phyloP scores from a whole-genome alignment of 2,329 filamentous ascomycete genomes.

The Trichophyton simii region DNA sequence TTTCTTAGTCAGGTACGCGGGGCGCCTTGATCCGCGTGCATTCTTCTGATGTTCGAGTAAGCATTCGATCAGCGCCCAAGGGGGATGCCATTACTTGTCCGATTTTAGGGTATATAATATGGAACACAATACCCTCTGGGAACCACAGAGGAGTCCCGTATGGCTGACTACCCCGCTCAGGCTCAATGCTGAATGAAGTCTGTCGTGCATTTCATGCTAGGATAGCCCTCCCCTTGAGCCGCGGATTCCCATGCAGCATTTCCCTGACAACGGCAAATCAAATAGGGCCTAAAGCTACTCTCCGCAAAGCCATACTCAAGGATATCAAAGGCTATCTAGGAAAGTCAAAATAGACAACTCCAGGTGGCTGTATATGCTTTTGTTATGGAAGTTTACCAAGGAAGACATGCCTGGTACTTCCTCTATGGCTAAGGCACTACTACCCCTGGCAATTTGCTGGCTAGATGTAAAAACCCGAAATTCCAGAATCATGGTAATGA shows the following conservation, averaged over 20 bases:
- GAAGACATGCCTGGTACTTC: not conserved
- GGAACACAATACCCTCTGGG: not conserved
- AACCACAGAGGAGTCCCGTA: not conserved
- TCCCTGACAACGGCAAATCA: not conserved
- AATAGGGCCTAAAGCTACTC: not conserved
- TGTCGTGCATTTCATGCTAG: not conserved
- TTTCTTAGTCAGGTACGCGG: not conserved
- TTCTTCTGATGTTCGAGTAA: not conserved
- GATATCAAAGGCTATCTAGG: not conserved
- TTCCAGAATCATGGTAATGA: not conserved
- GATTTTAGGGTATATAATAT: not conserved
- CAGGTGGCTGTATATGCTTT: not conserved
- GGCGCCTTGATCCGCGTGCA: not conserved
- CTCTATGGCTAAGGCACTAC: not conserved
- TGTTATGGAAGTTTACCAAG: not conserved
- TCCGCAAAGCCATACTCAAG: not conserved
- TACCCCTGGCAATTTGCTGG: not conserved
- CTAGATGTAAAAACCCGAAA: not conserved
- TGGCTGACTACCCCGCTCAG: not conserved
- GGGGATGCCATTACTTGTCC: not conserved
- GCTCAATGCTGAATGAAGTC: not conserved
- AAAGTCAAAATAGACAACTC: not conserved
- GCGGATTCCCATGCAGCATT: not conserved
- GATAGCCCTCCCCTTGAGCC: conserved; percentile 1
- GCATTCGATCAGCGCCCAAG: not conserved